Evolutionary conservation across 163 green algal species (phyloP).

Genomic region (Scenedesmus sp.): DNA sequence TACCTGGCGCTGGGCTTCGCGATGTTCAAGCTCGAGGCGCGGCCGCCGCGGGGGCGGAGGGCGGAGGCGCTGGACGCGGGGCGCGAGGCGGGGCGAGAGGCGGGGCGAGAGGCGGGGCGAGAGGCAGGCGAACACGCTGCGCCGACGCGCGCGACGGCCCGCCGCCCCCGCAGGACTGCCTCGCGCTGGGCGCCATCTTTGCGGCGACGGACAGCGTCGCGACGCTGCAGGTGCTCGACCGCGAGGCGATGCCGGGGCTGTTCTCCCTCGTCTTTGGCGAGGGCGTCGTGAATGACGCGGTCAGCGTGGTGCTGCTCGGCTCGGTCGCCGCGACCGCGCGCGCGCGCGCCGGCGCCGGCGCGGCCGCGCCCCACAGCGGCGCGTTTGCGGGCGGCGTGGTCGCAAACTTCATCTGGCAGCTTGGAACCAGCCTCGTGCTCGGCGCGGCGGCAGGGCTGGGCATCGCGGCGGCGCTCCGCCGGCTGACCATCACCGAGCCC

Average conservation of each 20-base stretch:
- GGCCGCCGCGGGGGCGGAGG: too few relatives aligned
- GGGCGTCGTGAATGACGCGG: slow-evolving; percentile 95
- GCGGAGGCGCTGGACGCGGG: too few relatives aligned
- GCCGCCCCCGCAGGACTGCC: slow-evolving; percentile 60
- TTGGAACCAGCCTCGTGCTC: slow-evolving; percentile 63
- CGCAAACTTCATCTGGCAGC: slow-evolving; percentile 74
- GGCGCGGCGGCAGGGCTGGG: slow-evolving; percentile 69
- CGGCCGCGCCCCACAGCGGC: not conserved
- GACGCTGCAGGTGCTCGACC: slow-evolving; percentile 85
- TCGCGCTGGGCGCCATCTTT: slow-evolving; percentile 92
- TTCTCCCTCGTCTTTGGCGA: slow-evolving; percentile 95
- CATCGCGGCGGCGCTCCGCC: slow-evolving; percentile 56
- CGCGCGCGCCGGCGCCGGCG: not conserved
- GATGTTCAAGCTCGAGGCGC: slow-evolving; percentile 42
- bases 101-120: too few relatives aligned
- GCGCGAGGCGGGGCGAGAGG: too few relatives aligned
- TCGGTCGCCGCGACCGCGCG: slow-evolving; percentile 37
- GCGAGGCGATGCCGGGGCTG: slow-evolving; percentile 74
- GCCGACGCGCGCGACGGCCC: too few relatives aligned
- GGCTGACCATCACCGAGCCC: slow-evolving; percentile 3
- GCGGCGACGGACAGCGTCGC: slow-evolving; percentile 92
- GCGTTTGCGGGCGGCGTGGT: slow-evolving; percentile 33
- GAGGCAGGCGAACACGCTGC: too few relatives aligned
- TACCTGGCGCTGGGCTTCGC: slow-evolving; percentile 37
- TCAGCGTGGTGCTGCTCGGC: slow-evolving; percentile 88